These are phyloP conservation scores for Wickerhamomyces tratensis DNA, from an alignment of 805 yeast species.

Conservation along the genomic window DNA sequence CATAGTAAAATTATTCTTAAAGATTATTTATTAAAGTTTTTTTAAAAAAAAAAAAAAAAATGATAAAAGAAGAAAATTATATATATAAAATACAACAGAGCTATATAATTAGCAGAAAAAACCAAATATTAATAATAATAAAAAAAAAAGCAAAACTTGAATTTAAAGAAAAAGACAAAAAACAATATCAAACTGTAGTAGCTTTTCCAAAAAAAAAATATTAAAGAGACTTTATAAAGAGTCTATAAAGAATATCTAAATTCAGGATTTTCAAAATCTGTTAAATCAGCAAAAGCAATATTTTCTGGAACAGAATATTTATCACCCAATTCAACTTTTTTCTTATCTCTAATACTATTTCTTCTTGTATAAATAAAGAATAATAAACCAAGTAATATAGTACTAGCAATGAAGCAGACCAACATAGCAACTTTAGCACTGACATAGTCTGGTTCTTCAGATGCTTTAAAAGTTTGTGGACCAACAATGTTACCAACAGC, in stretches of 20 bases:
- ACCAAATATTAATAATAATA: no score
- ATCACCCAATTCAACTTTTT: slow-evolving; percentile 16
- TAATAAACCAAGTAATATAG: slow-evolving; percentile 23
- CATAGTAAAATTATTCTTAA: no score
- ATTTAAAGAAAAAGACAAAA: no score
- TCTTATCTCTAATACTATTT: slow-evolving; percentile 32
- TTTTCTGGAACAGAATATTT: slow-evolving; percentile 20
- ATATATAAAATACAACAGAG: no score
- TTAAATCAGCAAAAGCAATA: slow-evolving; percentile 33
- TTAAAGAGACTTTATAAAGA: no score
- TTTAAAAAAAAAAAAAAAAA: no score
- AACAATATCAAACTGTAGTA: no score
- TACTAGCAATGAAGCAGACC: slow-evolving; percentile 33
- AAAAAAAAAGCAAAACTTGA: no score
- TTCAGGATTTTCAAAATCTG: slow-evolving; percentile 31
- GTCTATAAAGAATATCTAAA: slow-evolving; percentile 23
- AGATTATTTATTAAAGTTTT: no score
- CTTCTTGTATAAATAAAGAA: slow-evolving; percentile 23
- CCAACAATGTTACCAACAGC: slow-evolving; percentile 67
- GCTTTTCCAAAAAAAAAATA: no score
- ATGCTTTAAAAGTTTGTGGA: slow-evolving; percentile 55
- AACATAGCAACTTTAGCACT: slow-evolving; percentile 46
- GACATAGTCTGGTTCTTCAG: slow-evolving; percentile 48
- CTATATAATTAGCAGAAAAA: no score
- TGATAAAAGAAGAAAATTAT: no score